phyloP scores from a whole-genome alignment of 352 stramenopile genomes.

The Pythium pyrilobum region DNA sequence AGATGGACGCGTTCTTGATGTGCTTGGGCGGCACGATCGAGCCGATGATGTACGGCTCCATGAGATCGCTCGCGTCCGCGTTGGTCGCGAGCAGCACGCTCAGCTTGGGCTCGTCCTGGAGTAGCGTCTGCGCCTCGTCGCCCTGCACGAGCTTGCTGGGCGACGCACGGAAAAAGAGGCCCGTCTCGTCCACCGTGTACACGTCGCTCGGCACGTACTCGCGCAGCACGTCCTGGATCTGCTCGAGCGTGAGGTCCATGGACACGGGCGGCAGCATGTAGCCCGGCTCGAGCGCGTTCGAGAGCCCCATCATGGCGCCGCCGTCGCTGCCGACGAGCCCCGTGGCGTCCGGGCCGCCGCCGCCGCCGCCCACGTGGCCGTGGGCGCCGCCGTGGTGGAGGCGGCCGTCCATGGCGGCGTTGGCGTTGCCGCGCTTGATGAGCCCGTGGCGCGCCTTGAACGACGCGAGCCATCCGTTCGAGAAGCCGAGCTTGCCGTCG shows the following conservation, averaged over 20 bases:
- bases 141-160: slow-evolving; percentile 80
- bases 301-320: slow-evolving; percentile 37
- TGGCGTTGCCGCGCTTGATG: slow-evolving; percentile 45
- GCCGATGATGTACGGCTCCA: slow-evolving; percentile 86
- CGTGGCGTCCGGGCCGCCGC: slow-evolving; percentile 2
- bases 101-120: slow-evolving; percentile 66
- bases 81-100: slow-evolving; percentile 74
- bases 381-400: slow-evolving; percentile 9
- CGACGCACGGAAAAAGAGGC: slow-evolving; percentile 82
- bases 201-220: slow-evolving; percentile 81
- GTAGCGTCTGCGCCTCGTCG: slow-evolving; percentile 68
- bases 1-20: slow-evolving; percentile 78
- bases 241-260: slow-evolving; percentile 74
- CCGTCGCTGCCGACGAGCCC: slow-evolving; percentile 34
- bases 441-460: slow-evolving; percentile 84
- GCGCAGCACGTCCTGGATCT: slow-evolving; percentile 80
- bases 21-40: slow-evolving; percentile 63
- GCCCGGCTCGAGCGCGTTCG: slow-evolving; percentile 45
- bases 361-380: not conserved
- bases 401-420: slow-evolving; percentile 18
- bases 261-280: slow-evolving; percentile 81
- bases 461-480: slow-evolving; percentile 80
- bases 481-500: slow-evolving; percentile 79
- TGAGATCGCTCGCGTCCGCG: slow-evolving; percentile 68
- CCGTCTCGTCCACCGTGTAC: slow-evolving; percentile 85